Percentiles rank a stretch among this genome's conserved stretches.
These are phyloP conservation scores for Penicillium mononematosum DNA, from an alignment of 495 filamentous ascomycete species.

Conservation along the genomic window DNA sequence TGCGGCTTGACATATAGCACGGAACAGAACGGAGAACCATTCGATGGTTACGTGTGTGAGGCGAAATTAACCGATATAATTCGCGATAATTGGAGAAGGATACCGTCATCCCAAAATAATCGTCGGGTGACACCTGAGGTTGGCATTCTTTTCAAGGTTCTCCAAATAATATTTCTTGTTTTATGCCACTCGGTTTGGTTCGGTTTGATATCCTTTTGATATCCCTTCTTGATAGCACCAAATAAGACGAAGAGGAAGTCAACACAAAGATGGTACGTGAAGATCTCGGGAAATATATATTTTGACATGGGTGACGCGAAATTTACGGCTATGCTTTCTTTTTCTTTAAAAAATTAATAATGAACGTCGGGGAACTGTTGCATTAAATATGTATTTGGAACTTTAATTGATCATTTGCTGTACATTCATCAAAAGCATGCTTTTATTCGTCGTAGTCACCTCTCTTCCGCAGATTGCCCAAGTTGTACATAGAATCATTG, in stretches of 20 bases:
- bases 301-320: not conserved
- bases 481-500: slow-evolving; percentile 61
- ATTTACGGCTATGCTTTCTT: not conserved
- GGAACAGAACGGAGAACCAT: not conserved
- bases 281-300: not conserved
- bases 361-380: not conserved
- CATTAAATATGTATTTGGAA: not conserved
- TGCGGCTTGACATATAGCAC: not conserved
- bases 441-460: slow-evolving; percentile 25
- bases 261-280: not conserved
- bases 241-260: no score
- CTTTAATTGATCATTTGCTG: slow-evolving; percentile 14
- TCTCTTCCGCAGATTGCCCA: slow-evolving; percentile 72
- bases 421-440: slow-evolving; percentile 13
- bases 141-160: no score
- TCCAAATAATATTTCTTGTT: no score
- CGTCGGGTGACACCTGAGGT: no score
- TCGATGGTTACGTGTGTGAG: not conserved
- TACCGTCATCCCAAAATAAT: not conserved
- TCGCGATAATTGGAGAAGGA: not conserved
- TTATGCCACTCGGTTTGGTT: no score
- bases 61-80: not conserved
- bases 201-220: no score
- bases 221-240: no score
- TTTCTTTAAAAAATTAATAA: not conserved